Evolutionary conservation across 192 early-diverging fungal species (phyloP).

Genomic region (Ramicandelaber brevisporus): DNA sequence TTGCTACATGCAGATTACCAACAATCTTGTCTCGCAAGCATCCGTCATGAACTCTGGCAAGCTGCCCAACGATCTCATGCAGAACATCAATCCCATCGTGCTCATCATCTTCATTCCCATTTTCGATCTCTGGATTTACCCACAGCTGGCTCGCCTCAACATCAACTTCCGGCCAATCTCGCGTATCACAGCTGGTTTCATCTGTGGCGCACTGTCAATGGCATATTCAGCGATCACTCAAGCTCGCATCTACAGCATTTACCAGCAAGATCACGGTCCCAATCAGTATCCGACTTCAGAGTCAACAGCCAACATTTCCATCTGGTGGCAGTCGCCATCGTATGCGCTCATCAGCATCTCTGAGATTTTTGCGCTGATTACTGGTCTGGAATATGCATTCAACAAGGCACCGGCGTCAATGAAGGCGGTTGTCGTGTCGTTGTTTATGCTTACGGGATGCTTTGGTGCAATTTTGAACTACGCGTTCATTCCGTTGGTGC

Average conservation of each 20-base stretch:
- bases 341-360: constrained; percentile 32
- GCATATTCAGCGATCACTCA: constrained; percentile 33
- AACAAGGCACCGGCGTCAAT: constrained; percentile 28
- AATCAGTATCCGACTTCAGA: too few species aligned
- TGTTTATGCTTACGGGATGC: constrained; percentile 31
- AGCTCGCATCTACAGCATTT: constrained; percentile 25
- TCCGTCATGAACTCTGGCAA: constrained; percentile 25
- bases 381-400: constrained; percentile 41
- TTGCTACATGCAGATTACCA: constrained; percentile 33
- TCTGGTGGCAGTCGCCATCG: constrained; percentile 23
- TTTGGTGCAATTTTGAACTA: constrained; percentile 24
- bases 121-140: constrained; percentile 34
- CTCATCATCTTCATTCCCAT: constrained; percentile 47
- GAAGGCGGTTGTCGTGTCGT: constrained; percentile 40
- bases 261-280: constrained; percentile 16
- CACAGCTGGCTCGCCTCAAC: constrained; percentile 19
- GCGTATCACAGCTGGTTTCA: constrained; percentile 40
- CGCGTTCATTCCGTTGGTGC: constrained; percentile 24
- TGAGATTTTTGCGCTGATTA: constrained; percentile 43
- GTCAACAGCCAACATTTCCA: constrained; percentile 32
- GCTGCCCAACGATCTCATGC: constrained; percentile 34
- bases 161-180: constrained; percentile 26
- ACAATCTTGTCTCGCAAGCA: constrained; percentile 34
- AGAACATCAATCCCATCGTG: constrained; percentile 32
- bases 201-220: constrained; percentile 26